These are phyloP conservation scores for Primulina eburnea DNA, from an alignment of 257 asterid genomes.

Conservation along the genomic window DNA sequence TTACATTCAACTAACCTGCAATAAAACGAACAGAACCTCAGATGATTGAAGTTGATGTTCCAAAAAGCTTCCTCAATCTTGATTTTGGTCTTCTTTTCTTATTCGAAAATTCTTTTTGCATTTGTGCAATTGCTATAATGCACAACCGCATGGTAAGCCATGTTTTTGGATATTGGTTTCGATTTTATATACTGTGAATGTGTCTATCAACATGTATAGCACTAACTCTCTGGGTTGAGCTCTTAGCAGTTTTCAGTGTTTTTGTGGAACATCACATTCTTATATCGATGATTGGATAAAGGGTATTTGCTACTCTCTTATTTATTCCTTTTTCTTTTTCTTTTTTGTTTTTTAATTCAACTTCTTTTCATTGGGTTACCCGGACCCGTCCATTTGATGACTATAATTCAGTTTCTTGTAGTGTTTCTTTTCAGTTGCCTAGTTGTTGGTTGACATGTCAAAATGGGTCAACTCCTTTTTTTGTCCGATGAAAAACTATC, in stretches of 20 bases:
- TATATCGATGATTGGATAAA: no score
- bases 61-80: slow-evolving; percentile 23
- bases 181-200: neutral
- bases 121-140: slow-evolving; percentile 10
- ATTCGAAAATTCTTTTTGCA: slow-evolving; percentile 4
- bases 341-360: no score
- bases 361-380: no score
- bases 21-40: slow-evolving; percentile 25
- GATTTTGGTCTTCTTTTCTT: slow-evolving; percentile 1
- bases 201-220: slow-evolving; percentile 9
- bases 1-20: slow-evolving; percentile 23
- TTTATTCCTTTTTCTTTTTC: no score
- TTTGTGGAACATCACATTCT: neutral
- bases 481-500: no score
- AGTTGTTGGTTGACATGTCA: no score
- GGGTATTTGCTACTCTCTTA: no score
- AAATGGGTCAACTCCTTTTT: no score
- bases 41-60: slow-evolving; percentile 34
- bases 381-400: no score
- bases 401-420: no score
- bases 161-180: neutral
- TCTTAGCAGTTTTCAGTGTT: neutral
- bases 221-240: neutral
- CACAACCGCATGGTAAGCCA: slow-evolving; percentile 6
- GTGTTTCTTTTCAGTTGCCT: no score